Conservation (phyloP, 2,329 filamentous ascomycete species). For the Penicillium sp. region DNA sequence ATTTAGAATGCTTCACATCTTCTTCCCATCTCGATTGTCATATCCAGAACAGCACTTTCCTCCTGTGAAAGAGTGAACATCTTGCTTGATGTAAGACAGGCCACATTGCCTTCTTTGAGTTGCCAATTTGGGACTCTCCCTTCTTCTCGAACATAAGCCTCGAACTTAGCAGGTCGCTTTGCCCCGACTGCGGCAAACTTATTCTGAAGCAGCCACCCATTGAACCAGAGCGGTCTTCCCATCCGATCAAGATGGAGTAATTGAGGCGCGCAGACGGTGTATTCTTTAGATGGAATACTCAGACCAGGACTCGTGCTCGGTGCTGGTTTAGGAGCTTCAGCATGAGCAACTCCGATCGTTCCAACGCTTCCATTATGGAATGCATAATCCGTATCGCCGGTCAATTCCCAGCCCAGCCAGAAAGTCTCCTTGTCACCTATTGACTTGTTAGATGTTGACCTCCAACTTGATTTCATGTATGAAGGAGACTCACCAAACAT, state of each 20-base stretch:
- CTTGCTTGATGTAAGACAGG: not conserved
- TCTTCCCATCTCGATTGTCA: not conserved
- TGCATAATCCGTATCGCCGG: conserved; percentile 47
- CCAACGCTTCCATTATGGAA: conserved; percentile 47
- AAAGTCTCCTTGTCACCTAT: conserved; percentile 56
- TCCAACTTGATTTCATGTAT: not conserved
- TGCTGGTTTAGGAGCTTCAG: conserved; percentile 28
- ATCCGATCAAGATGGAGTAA: conserved; percentile 48
- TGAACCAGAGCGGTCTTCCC: conserved; percentile 50
- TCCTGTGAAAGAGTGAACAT: conserved; percentile 1
- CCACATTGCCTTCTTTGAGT: not conserved
- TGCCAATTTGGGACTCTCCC: not conserved
- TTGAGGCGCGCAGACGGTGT: conserved; percentile 47
- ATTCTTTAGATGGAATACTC: not conserved
- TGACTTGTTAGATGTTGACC: not conserved
- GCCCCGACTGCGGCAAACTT: conserved; percentile 46
- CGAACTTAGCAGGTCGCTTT: conserved; percentile 42
- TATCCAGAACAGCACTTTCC: not conserved
- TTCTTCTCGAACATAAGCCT: conserved; percentile 21
- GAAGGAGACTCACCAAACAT: conserved; percentile 44
- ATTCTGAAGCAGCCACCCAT: conserved; percentile 49
- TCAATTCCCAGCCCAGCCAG: conserved; percentile 55
- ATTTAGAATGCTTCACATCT: not conserved
- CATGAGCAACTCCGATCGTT: conserved; percentile 18
- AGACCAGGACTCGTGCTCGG: not conserved